A percentile compares a stretch with the other conserved stretches of the same genome.
Conservation (phyloP, 129 eudicot species). For the Ambrosia artemisiifolia region DNA sequence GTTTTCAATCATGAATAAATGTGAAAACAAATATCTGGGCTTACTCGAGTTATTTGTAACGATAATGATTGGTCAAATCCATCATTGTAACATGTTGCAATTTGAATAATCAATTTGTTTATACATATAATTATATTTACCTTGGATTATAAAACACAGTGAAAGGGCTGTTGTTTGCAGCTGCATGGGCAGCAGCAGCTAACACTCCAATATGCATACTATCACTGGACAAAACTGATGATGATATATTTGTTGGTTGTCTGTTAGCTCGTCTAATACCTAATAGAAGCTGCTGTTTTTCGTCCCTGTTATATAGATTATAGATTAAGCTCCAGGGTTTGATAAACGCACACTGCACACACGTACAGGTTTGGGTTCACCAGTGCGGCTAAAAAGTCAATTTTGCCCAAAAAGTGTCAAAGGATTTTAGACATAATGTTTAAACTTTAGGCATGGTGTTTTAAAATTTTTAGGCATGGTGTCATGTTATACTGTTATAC, state of each 20-base stretch:
- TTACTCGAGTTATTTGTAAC: background rate
- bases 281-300: slow-evolving; percentile 81
- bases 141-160: slow-evolving; percentile 92
- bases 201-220: slow-evolving; percentile 97
- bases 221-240: slow-evolving; percentile 93
- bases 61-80: background rate
- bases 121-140: slow-evolving; percentile 29
- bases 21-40: background rate
- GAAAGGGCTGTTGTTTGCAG: slow-evolving; percentile 90
- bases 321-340: background rate
- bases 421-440: too few species aligned
- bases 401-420: too few species aligned
- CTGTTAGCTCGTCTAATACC: slow-evolving; percentile 94
- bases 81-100: background rate
- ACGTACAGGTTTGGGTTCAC: background rate
- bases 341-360: background rate
- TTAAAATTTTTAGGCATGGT: too few species aligned
- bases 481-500: too few species aligned
- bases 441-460: too few species aligned
- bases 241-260: slow-evolving; percentile 72
- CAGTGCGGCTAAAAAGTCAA: too few species aligned
- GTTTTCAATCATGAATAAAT: slow-evolving; percentile 16
- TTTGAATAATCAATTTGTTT: too few species aligned
- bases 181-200: slow-evolving; percentile 99
- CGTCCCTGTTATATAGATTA: slow-evolving; percentile 55